Base-by-base conservation (phyloP, 306 rosid genomes). In the Gleditsia sinensis region DNA sequence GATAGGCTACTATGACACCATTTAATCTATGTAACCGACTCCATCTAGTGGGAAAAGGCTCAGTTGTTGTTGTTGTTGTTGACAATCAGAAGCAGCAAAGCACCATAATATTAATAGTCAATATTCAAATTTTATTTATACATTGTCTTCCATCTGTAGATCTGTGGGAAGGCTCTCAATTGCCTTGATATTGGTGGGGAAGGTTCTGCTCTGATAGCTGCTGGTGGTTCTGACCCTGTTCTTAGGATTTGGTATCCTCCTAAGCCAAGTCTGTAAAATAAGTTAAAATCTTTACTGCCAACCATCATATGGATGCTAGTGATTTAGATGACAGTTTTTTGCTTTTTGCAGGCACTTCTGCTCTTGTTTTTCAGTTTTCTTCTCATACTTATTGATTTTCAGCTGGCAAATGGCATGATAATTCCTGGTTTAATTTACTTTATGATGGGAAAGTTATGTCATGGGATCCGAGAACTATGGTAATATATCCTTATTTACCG, bases 241-340 rank as follows among this genome's bases (percentile, higher is more conserved):
- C 48, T 94, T 77, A 84, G 97, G 84, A 78, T 94, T 84, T 94
- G 99, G 99, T 96, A 94, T 87, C 99, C 99, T 69, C 96, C 95
- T 53, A 94, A 86, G 57, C 97, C 96, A 88, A 96, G 99, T 92
- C 45, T 69, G 75, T 62, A 71, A 39, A 74, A 49, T 20, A 46
- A 71, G 58, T 30, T 69, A 54, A 54, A 71, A 69, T 55, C 63
- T 21, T 45, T 3, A 33, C 39, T 46, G 5, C 6, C 17, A 37
- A 25, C 30, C 37, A 27, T 54, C 56, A 55, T 28, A 11, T 68
- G 54, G 28, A 39, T 27, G 13, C 49, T 33, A 14, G 33, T 54
- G 24, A 76, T 71, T 30, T 43, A 72, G 49, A 75, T 78, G 21
- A 5, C 9, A 19, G 9, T 45, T 56, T 63, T 21, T 73, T 7